Base-by-base conservation (phyloP, 192 early-diverging fungal species). In the Umbelopsis vinacea region DNA sequence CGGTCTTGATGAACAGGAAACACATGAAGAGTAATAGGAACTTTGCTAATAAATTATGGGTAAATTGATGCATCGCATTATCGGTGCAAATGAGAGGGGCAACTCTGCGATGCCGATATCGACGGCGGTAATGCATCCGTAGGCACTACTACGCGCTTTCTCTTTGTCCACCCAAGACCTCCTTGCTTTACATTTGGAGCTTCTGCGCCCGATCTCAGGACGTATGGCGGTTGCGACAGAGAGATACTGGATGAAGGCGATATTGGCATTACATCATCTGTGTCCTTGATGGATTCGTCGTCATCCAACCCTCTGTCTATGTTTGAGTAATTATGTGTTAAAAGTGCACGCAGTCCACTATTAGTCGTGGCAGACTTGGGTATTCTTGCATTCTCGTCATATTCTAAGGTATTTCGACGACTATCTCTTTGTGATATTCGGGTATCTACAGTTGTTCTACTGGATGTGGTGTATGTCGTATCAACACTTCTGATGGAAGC, bases 401-500 rank as follows among this genome's bases (percentile, higher is more conserved):
- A 38, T 63, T 63, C 57, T 11, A 11, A 11, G 4, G 1, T 35
- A 14, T 29, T 19, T 37, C 33, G 57, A 12, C 57, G 57, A 19
- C 12, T 63, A 6, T 63, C 57, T 63, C 15, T 19, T 4, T 3
- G 15, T 19, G 57, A 63, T 17, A 22, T 19, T 6, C 57, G 57
- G 33, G 26, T 63, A 37, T 63, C 57, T 37, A 35, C 33, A 17
- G 57, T 63, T 14, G 5, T 37, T n/a, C 14, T 63, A 4, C 29
- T 37, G 26, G 57, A 63, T 4, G 57, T 37, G 12, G 57, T 63
- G 4, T 63, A 63, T 4, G 57, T 37, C 3, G 57, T 63, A 14
- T 63, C 57, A 37, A 22, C 23, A 35, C 29, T 37, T 63, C 29
- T 63, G 12, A 63, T 63, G 15, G 57, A 63, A 63, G 57, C 57